phyloP scores from a whole-genome alignment of 1,284 basidiomycete genomes.

The Austroboletus niveus region DNA sequence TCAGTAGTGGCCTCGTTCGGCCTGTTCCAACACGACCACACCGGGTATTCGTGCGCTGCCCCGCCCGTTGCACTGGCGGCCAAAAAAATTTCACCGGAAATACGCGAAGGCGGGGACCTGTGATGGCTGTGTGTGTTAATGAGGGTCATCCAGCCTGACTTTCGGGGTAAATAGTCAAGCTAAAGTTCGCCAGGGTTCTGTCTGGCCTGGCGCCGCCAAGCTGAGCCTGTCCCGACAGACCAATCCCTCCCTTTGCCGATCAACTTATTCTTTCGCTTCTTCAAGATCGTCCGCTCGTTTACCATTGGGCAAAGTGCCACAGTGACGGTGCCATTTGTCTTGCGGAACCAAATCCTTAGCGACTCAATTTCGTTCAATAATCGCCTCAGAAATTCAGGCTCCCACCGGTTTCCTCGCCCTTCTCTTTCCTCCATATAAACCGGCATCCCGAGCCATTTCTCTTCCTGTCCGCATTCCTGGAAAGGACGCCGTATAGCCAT shows the following conservation, averaged over 20 bases:
- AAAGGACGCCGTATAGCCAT: conserved; percentile 13
- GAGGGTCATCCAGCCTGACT: conserved; percentile 31
- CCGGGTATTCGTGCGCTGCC: background rate
- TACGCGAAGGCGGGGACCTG: conserved; percentile 39
- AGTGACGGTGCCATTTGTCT: conserved; percentile 32
- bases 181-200: conserved; percentile 34
- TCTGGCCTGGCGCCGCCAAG: conserved; percentile 30
- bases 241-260: conserved; percentile 14
- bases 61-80: background rate
- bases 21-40: too few species aligned
- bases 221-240: conserved; percentile 28
- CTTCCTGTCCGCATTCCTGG: conserved; percentile 14
- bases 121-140: conserved; percentile 40
- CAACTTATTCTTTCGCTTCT: conserved; percentile 9
- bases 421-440: conserved; percentile 22
- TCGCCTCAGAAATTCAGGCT: conserved; percentile 33
- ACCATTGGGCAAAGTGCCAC: conserved; percentile 27
- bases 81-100: conserved; percentile 38
- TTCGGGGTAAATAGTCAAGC: conserved; percentile 32
- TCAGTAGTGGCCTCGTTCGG: too few species aligned
- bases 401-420: conserved; percentile 25
- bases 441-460: conserved; percentile 14
- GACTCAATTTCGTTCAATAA: conserved; percentile 38
- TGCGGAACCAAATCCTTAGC: conserved; percentile 38
- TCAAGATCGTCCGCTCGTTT: conserved; percentile 30